A percentile compares a stretch with the other conserved stretches of the same genome.
phyloP scores from a whole-genome alignment of 1,284 basidiomycete species.

The Leccinum solheimii region DNA sequence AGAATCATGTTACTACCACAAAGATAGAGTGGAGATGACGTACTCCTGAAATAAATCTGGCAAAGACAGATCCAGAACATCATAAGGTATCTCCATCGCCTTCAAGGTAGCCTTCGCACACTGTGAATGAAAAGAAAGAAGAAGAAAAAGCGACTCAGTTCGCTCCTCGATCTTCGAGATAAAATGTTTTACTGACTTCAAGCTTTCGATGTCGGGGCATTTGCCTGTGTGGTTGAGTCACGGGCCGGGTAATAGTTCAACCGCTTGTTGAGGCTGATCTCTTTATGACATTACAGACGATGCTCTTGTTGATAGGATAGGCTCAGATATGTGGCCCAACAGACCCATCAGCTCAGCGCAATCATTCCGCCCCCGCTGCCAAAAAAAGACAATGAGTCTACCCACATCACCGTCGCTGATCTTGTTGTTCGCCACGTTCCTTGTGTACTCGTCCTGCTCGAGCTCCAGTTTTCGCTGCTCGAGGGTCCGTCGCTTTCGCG shows the following conservation, averaged over 20 bases:
- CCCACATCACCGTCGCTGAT: constrained; percentile 74
- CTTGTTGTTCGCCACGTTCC: constrained; percentile 45
- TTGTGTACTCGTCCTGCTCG: constrained; percentile 31
- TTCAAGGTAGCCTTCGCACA: no score
- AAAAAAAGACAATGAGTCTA: constrained; percentile 7
- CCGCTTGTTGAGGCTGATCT: constrained; percentile 36
- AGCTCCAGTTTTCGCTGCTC: constrained; percentile 30
- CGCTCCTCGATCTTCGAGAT: no score
- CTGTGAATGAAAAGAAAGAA: no score
- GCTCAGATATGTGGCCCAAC: constrained; percentile 82
- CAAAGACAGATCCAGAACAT: no score
- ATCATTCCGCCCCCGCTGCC: neutral
- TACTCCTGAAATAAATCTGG: no score
- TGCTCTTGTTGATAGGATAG: constrained; percentile 40
- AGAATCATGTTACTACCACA: no score
- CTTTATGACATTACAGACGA: constrained; percentile 26
- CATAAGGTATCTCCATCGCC: no score
- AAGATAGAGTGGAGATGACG: no score
- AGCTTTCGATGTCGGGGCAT: constrained; percentile 27
- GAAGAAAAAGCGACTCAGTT: no score
- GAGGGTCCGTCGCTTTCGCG: constrained; percentile 31
- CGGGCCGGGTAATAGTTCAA: constrained; percentile 37
- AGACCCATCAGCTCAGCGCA: constrained; percentile 1
- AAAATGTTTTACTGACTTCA: constrained; percentile 31
- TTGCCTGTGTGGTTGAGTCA: constrained; percentile 32